These are phyloP conservation scores for Sextonia rubra DNA, from an alignment of 164 flowering plant species.

Conservation along the genomic window DNA sequence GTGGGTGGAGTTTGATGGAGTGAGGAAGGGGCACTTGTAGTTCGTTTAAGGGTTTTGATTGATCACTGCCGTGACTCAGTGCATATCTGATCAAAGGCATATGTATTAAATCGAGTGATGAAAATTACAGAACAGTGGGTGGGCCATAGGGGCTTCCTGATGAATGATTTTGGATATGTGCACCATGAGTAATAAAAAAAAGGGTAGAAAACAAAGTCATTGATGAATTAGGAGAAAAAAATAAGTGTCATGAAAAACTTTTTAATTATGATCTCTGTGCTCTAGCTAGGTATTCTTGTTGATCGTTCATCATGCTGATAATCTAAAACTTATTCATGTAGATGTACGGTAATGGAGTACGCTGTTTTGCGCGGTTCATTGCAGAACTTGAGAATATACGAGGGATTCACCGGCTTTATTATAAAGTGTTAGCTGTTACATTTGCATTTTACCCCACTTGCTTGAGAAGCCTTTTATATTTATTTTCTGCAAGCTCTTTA, in stretches of 20 bases:
- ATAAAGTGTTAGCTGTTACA: not conserved
- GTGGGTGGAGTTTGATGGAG: too few species aligned
- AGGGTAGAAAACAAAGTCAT: not conserved
- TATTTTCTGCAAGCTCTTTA: not conserved
- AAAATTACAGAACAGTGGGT: too few species aligned
- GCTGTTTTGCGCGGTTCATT: slow-evolving; percentile 93
- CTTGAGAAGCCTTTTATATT: not conserved
- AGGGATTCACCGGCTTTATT: slow-evolving; percentile 63
- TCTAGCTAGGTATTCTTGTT: not conserved
- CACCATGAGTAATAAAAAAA: too few species aligned
- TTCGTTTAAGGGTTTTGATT: too few species aligned
- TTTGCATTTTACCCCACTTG: not conserved
- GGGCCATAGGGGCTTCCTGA: not conserved
- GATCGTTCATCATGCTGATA: slow-evolving; percentile 4
- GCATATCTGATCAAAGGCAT: too few species aligned
- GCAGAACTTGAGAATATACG: slow-evolving; percentile 74
- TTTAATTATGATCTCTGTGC: not conserved
- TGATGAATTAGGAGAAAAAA: not conserved
- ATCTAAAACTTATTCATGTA: slow-evolving; percentile 15
- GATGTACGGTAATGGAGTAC: slow-evolving; percentile 99
- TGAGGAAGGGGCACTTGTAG: too few species aligned
- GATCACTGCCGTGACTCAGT: too few species aligned
- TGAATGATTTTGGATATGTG: not conserved
- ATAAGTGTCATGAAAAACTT: not conserved
- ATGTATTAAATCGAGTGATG: too few species aligned